A percentile compares a stretch with the other conserved stretches of the same genome.
These are phyloP conservation scores for Glarea lozoyensis DNA, from an alignment of 495 filamentous ascomycete species.

Conservation along the genomic window DNA sequence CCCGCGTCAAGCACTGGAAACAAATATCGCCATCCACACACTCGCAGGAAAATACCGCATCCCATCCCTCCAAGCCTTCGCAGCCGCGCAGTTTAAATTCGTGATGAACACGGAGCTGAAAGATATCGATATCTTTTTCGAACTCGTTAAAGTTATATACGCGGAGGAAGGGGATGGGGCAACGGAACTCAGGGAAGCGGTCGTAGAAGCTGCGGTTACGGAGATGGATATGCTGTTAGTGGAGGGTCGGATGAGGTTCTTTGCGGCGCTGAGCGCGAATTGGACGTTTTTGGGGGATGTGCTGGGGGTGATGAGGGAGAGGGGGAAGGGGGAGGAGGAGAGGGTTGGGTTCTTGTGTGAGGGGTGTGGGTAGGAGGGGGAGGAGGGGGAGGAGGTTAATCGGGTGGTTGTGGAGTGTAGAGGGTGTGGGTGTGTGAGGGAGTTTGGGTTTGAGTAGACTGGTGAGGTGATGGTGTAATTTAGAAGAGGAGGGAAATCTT, in stretches of 20 bases:
- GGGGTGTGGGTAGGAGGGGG: constrained; percentile 8
- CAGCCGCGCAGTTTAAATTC: not conserved
- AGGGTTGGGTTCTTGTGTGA: constrained; percentile 15
- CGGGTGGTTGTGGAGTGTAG: constrained; percentile 4
- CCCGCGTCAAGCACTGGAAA: not conserved
- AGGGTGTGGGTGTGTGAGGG: constrained; percentile 6
- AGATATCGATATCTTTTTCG: constrained; percentile 9
- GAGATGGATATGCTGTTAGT: constrained; percentile 5
- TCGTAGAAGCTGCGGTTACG: constrained; percentile 4
- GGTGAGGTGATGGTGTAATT: not conserved
- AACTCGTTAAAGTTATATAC: constrained; percentile 5
- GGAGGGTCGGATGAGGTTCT: not conserved
- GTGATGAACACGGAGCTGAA: constrained; percentile 2
- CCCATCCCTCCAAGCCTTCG: constrained; percentile 1
- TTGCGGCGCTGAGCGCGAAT: constrained; percentile 1
- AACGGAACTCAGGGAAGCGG: not conserved
- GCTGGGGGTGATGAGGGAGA: constrained; percentile 1
- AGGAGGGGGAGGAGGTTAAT: constrained; percentile 9
- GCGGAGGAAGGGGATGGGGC: not conserved
- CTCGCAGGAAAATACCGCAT: constrained; percentile 7
- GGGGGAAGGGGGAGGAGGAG: constrained; percentile 3
- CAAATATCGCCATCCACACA: constrained; percentile 5
- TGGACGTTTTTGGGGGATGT: constrained; percentile 3
- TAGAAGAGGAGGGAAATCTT: no score
- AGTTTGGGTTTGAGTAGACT: constrained; percentile 1